Percentiles rank a stretch among this genome's conserved stretches.
Conservation (phyloP, 1,284 basidiomycete genomes). For the Rhodofomes roseus region DNA sequence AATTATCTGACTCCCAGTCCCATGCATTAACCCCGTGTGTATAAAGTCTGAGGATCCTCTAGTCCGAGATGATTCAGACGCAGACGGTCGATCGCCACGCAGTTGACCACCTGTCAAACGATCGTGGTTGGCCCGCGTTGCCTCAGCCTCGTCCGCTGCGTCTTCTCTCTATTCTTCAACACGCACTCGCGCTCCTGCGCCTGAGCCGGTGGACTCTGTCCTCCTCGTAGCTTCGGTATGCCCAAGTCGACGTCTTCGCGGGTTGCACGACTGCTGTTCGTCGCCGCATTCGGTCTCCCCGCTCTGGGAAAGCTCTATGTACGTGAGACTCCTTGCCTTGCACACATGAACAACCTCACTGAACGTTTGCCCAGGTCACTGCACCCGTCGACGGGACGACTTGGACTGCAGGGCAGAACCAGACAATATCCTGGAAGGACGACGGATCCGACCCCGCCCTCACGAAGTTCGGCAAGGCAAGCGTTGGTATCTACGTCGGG, state of each 20-base stretch:
- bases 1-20: too few relatives aligned
- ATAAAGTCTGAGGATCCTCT: too few relatives aligned
- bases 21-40: too few relatives aligned
- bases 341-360: background rate
- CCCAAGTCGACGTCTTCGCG: background rate
- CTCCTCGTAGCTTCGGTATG: too few relatives aligned
- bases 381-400: slow-evolving; percentile 48
- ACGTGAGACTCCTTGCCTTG: slow-evolving; percentile 20
- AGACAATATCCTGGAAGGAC: slow-evolving; percentile 70
- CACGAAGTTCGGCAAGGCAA: slow-evolving; percentile 52
- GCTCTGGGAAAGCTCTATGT: slow-evolving; percentile 59
- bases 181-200: too few relatives aligned
- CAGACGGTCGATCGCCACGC: too few relatives aligned
- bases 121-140: too few relatives aligned
- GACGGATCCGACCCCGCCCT: slow-evolving; percentile 53
- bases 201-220: too few relatives aligned
- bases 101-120: too few relatives aligned
- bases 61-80: too few relatives aligned
- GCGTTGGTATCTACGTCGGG: slow-evolving; percentile 69
- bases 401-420: slow-evolving; percentile 55
- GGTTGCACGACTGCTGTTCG: background rate
- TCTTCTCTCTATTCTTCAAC: too few relatives aligned
- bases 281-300: slow-evolving; percentile 41
- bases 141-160: too few relatives aligned
- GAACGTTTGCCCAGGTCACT: slow-evolving; percentile 47